phyloP scores from a whole-genome alignment of 345 rosid species.

The Citrus maxima region DNA sequence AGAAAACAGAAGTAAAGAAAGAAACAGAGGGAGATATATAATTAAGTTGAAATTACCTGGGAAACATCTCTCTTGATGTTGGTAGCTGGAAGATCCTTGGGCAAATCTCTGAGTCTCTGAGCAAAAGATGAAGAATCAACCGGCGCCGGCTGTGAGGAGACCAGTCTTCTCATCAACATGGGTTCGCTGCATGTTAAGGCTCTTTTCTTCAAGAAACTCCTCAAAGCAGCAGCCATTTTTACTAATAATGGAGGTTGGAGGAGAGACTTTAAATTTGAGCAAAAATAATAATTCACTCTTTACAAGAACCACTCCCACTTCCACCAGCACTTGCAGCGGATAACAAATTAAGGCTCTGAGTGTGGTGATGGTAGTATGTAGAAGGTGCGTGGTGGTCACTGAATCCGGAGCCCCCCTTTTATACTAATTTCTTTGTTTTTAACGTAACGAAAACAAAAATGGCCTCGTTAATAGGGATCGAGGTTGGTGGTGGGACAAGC shows the following conservation, averaged over 20 bases:
- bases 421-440: too few species aligned
- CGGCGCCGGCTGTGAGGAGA: constrained; percentile 39
- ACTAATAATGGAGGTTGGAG: neutral
- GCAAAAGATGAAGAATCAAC: constrained; percentile 46
- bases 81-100: constrained; percentile 60
- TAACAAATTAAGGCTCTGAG: neutral
- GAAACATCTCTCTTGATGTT: constrained; percentile 64
- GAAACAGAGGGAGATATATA: neutral
- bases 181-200: constrained; percentile 19
- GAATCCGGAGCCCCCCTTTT: too few species aligned
- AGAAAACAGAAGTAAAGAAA: too few species aligned
- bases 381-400: neutral
- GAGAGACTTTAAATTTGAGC: neutral
- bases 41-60: constrained; percentile 32
- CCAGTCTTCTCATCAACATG: constrained; percentile 29
- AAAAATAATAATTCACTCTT: too few species aligned
- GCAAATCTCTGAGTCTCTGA: constrained; percentile 69
- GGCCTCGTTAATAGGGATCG: neutral
- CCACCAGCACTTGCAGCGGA: neutral
- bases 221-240: constrained; percentile 45
- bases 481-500: neutral
- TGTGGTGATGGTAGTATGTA: too few species aligned
- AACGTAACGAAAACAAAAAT: neutral
- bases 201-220: constrained; percentile 43
- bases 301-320: too few species aligned